A percentile compares a stretch with the other conserved stretches of the same genome.
Conservation (phyloP, 768 basidiomycete genomes). For the Rhizopogon rudus region DNA sequence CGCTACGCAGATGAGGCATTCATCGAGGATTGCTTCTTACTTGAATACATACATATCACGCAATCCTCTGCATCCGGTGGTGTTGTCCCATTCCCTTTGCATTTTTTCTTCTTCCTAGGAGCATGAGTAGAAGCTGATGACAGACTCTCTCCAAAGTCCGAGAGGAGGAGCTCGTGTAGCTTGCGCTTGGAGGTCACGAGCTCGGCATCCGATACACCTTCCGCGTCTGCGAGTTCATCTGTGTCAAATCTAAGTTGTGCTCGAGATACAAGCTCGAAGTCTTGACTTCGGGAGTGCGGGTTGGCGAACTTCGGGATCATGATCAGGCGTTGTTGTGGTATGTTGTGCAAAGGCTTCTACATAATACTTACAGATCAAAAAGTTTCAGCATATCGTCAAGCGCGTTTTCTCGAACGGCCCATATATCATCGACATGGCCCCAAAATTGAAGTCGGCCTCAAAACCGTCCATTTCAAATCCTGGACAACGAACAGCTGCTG, state of each 20-base stretch:
- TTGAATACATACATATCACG: background rate
- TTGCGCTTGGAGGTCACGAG: constrained; percentile 12
- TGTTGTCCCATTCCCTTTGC: constrained; percentile 2
- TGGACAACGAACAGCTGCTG: constrained; percentile 8
- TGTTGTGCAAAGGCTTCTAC: constrained; percentile 9
- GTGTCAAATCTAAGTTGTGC: constrained; percentile 16
- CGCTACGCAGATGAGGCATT: constrained; percentile 21
- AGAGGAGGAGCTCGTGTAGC: constrained; percentile 17
- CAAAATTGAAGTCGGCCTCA: background rate
- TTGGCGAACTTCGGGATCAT: constrained; percentile 40
- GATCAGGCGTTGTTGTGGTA: constrained; percentile 13
- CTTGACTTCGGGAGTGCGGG: constrained; percentile 37
- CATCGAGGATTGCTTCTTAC: background rate
- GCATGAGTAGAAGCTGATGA: background rate
- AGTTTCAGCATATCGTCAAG: background rate
- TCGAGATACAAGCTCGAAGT: constrained; percentile 32
- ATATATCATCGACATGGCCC: background rate
- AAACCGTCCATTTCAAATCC: constrained; percentile 16
- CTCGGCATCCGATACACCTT: background rate
- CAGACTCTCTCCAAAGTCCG: constrained; percentile 15
- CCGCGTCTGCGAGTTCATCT: constrained; percentile 9
- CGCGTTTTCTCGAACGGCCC: background rate
- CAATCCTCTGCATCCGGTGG: background rate
- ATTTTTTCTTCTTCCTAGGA: constrained; percentile 1
- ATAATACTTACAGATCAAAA: background rate